Evolutionary conservation across 768 basidiomycete species (phyloP).

Genomic region (Lanmaoa pseudosensibilis): DNA sequence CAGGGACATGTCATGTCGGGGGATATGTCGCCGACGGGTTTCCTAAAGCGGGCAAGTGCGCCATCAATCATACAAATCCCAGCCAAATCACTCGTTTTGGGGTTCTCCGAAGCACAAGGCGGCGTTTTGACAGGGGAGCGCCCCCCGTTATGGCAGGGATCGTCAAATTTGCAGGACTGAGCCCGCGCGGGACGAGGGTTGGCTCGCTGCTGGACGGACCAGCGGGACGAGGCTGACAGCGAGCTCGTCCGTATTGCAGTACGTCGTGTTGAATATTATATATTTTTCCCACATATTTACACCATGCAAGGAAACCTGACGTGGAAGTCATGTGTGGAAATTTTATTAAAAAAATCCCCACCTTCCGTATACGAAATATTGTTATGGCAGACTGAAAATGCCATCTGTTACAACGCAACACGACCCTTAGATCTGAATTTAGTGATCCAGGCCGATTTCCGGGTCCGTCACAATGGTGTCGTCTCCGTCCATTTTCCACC

Average conservation of each 20-base stretch:
- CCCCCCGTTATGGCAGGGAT: slow-evolving; percentile 26
- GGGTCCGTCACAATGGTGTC: slow-evolving; percentile 42
- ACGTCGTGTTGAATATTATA: slow-evolving; percentile 9
- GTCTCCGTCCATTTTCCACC: slow-evolving; percentile 41
- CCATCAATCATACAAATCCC: slow-evolving; percentile 29
- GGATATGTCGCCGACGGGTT: slow-evolving; percentile 30
- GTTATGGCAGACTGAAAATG: slow-evolving; percentile 41
- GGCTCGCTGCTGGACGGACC: background rate
- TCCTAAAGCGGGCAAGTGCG: slow-evolving; percentile 22
- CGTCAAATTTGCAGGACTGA: slow-evolving; percentile 19
- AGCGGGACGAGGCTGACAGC: background rate
- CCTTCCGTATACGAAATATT: slow-evolving; percentile 42
- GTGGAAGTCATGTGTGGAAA: slow-evolving; percentile 32
- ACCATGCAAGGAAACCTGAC: slow-evolving; percentile 27
- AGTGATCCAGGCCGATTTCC: slow-evolving; percentile 51
- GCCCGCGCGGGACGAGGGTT: background rate
- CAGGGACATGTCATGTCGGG: slow-evolving; percentile 24
- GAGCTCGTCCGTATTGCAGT: slow-evolving; percentile 1
- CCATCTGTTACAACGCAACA: slow-evolving; percentile 49
- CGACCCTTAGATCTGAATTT: slow-evolving; percentile 76
- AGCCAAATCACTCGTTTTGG: slow-evolving; percentile 25
- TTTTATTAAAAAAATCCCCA: slow-evolving; percentile 46
- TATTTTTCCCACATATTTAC: slow-evolving; percentile 23
- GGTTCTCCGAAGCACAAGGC: slow-evolving; percentile 24
- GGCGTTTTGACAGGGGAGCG: slow-evolving; percentile 21